Percentiles rank a stretch among this genome's conserved stretches.
Evolutionary conservation across 768 basidiomycete genomes (phyloP).

Genomic region (Tylopilus rubrobrunneus): DNA sequence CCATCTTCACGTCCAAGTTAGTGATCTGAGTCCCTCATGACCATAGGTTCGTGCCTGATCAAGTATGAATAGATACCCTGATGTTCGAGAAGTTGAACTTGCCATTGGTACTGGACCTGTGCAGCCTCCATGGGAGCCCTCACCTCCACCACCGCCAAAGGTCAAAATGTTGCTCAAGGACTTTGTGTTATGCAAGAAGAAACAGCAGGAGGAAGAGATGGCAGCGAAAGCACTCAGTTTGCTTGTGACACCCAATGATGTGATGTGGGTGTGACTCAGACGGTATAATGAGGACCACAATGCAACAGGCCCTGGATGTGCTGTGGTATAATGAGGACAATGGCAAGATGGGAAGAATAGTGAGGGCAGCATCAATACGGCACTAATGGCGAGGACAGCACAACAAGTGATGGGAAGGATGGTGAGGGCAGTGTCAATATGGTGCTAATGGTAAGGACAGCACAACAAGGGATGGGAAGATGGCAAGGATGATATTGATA

Average conservation of each 20-base stretch:
- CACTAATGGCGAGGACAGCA: too few relatives aligned
- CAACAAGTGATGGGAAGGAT: too few relatives aligned
- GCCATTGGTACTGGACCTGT: conserved; percentile 15
- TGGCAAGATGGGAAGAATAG: too few relatives aligned
- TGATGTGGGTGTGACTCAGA: too few relatives aligned
- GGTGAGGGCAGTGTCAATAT: too few relatives aligned
- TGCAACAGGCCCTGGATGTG: too few relatives aligned
- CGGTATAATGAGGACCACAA: too few relatives aligned
- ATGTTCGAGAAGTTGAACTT: conserved; percentile 16
- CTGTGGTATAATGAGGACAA: too few relatives aligned
- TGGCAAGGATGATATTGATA: conserved; percentile 16
- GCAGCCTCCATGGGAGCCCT: conserved; percentile 15
- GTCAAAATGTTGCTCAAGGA: conserved; percentile 57
- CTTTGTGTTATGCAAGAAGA: conserved; percentile 53
- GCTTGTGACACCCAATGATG: conserved; percentile 20
- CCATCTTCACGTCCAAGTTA: conserved; percentile 27
- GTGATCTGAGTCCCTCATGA: conserved; percentile 11
- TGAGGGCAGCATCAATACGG: too few relatives aligned
- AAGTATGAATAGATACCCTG: conserved; percentile 11
- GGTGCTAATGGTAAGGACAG: too few relatives aligned
- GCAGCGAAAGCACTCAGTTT: conserved; percentile 27
- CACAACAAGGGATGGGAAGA: conserved; percentile 27
- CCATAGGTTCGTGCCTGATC: neutral
- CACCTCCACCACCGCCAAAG: conserved; percentile 41
- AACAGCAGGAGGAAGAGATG: conserved; percentile 45